Conservation (phyloP, 768 basidiomycete species). For the Astraeus odoratus region DNA sequence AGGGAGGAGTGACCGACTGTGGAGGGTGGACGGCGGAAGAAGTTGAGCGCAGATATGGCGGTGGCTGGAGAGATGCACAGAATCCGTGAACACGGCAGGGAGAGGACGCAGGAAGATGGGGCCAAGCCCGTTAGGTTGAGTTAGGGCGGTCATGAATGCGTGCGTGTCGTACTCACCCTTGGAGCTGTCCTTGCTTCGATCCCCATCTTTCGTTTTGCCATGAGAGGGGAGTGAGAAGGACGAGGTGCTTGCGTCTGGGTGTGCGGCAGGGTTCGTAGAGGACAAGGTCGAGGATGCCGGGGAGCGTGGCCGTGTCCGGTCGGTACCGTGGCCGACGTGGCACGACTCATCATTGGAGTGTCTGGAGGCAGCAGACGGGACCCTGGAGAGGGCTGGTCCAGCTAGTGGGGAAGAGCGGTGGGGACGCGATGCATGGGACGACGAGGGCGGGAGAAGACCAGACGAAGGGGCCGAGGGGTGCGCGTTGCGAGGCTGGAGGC, state of each 20-base stretch:
- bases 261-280: constrained; percentile 9
- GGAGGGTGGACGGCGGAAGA: constrained; percentile 4
- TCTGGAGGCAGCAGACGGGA: constrained; percentile 18
- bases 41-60: constrained; percentile 6
- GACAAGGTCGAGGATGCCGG: constrained; percentile 8
- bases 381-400: constrained; percentile 17
- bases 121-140: too few relatives aligned
- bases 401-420: constrained; percentile 26
- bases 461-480: too few relatives aligned
- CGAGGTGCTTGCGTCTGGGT: constrained; percentile 16
- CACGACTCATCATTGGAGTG: constrained; percentile 14
- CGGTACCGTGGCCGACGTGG: constrained; percentile 1
- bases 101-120: not conserved
- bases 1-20: not conserved
- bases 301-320: not conserved
- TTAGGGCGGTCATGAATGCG: not conserved
- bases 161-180: not conserved
- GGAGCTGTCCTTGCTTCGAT: not conserved
- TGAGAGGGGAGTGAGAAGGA: constrained; percentile 13
- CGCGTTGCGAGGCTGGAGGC: too few relatives aligned
- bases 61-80: too few relatives aligned
- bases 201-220: not conserved
- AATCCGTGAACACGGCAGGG: constrained; percentile 12
- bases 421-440: constrained; percentile 16
- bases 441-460: not conserved